Evolutionary conservation across 2,329 filamentous ascomycete genomes (phyloP).

Genomic region (Neobulgaria alba): DNA sequence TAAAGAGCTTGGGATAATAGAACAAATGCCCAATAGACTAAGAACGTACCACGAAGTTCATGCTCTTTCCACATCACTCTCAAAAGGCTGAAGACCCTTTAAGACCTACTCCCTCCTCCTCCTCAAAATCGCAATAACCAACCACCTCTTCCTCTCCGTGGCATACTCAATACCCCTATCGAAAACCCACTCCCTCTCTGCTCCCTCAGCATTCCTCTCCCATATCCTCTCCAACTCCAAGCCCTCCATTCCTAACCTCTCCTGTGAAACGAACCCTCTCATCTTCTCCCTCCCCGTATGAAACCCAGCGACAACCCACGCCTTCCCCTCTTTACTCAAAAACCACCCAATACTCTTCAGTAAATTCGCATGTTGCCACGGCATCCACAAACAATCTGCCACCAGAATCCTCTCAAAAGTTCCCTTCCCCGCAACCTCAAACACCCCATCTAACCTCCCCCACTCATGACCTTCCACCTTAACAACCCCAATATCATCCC

Average conservation of each 20-base stretch:
- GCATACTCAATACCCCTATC: slow-evolving; percentile 55
- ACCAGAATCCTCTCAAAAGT: slow-evolving; percentile 56
- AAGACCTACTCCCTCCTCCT: no score
- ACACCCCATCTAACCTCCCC: slow-evolving; percentile 40
- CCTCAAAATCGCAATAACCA: slow-evolving; percentile 50
- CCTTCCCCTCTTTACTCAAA: slow-evolving; percentile 39
- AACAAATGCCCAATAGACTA: no score
- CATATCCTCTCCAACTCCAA: slow-evolving; percentile 57
- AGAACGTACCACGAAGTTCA: no score
- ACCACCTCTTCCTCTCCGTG: slow-evolving; percentile 58
- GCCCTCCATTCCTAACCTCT: slow-evolving; percentile 38
- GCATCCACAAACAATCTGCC: slow-evolving; percentile 71
- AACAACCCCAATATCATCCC: slow-evolving; percentile 33
- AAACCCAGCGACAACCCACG: slow-evolving; percentile 62
- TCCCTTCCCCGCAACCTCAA: slow-evolving; percentile 26
- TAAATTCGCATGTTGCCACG: slow-evolving; percentile 60
- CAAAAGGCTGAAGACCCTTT: no score
- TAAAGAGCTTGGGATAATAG: no score
- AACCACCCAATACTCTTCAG: slow-evolving; percentile 55
- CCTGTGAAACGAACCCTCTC: slow-evolving; percentile 51
- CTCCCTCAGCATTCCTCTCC: slow-evolving; percentile 60
- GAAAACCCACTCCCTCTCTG: slow-evolving; percentile 50
- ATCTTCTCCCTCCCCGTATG: slow-evolving; percentile 62
- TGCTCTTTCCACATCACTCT: no score
- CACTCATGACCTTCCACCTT: slow-evolving; percentile 54